phyloP scores from a whole-genome alignment of 257 asterid species.

The Gentiana macrophylla region DNA sequence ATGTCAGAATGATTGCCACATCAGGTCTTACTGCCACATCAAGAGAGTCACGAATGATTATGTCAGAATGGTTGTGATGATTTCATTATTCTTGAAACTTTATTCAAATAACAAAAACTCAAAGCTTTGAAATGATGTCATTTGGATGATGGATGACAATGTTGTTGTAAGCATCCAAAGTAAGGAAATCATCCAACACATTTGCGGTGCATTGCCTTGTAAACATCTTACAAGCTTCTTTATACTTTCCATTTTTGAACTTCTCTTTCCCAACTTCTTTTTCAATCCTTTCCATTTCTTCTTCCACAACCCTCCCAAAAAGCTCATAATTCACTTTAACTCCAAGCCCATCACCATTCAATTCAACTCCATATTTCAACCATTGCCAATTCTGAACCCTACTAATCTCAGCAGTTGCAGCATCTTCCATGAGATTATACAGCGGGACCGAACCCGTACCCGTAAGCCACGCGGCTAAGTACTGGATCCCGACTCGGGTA shows the following conservation, averaged over 20 bases:
- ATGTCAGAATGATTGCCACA: too few species aligned
- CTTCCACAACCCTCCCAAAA: slow-evolving; percentile 83
- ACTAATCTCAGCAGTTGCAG: slow-evolving; percentile 96
- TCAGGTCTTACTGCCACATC: too few species aligned
- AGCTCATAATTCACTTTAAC: slow-evolving; percentile 56
- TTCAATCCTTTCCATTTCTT: slow-evolving; percentile 87
- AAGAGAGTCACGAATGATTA: too few species aligned
- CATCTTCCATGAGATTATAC: slow-evolving; percentile 96
- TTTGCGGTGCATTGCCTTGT: slow-evolving; percentile 58
- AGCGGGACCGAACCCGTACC: slow-evolving; percentile 91
- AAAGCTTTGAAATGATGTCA: slow-evolving; percentile 43
- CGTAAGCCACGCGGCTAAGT: slow-evolving; percentile 82
- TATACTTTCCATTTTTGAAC: slow-evolving; percentile 62
- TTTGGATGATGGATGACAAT: slow-evolving; percentile 56
- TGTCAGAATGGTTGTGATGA: too few species aligned
- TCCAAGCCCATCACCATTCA: slow-evolving; percentile 82
- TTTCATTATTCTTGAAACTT: too few species aligned
- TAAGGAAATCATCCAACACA: slow-evolving; percentile 70
- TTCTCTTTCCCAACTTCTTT: slow-evolving; percentile 72
- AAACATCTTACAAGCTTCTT: slow-evolving; percentile 73
- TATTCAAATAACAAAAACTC: not conserved
- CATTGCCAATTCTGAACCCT: slow-evolving; percentile 98
- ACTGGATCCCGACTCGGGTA: slow-evolving; percentile 86
- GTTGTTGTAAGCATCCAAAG: slow-evolving; percentile 70
- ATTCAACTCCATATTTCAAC: slow-evolving; percentile 64